phyloP scores from a whole-genome alignment of 805 yeast species.

The Huiozyma sinensis region DNA sequence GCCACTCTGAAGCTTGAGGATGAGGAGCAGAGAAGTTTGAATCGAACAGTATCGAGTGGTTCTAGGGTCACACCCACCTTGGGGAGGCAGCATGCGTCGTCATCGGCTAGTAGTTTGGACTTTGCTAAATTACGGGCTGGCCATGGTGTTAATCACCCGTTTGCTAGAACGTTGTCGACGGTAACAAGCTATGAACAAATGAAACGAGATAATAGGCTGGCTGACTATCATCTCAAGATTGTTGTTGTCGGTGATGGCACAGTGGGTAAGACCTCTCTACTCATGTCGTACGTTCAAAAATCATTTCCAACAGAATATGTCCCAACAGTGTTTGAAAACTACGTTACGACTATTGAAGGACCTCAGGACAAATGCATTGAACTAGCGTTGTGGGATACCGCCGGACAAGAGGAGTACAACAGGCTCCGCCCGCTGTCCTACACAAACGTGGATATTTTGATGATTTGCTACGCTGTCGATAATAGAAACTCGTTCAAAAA shows the following conservation, averaged over 20 bases:
- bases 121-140: too few relatives aligned
- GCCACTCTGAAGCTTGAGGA: too few relatives aligned
- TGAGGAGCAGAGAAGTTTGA: too few relatives aligned
- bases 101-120: too few relatives aligned
- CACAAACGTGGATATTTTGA: conserved; percentile 64
- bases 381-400: conserved; percentile 79
- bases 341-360: conserved; percentile 44
- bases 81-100: too few relatives aligned
- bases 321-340: conserved; percentile 78
- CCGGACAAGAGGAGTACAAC: conserved; percentile 83
- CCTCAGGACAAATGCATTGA: conserved; percentile 46
- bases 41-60: too few relatives aligned
- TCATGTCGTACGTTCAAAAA: conserved; percentile 50
- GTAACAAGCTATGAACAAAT: conserved; percentile 23
- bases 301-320: conserved; percentile 62
- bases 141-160: conserved; percentile 6
- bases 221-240: conserved; percentile 40
- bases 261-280: conserved; percentile 78
- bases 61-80: too few relatives aligned
- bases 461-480: conserved; percentile 68
- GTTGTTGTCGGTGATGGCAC: conserved; percentile 88
- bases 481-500: conserved; percentile 54
- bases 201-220: conserved; percentile 13
- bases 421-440: conserved; percentile 69
- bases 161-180: conserved; percentile 17